These are phyloP conservation scores for Seiridium cupressi DNA, from an alignment of 2,329 filamentous ascomycete genomes.

Conservation along the genomic window DNA sequence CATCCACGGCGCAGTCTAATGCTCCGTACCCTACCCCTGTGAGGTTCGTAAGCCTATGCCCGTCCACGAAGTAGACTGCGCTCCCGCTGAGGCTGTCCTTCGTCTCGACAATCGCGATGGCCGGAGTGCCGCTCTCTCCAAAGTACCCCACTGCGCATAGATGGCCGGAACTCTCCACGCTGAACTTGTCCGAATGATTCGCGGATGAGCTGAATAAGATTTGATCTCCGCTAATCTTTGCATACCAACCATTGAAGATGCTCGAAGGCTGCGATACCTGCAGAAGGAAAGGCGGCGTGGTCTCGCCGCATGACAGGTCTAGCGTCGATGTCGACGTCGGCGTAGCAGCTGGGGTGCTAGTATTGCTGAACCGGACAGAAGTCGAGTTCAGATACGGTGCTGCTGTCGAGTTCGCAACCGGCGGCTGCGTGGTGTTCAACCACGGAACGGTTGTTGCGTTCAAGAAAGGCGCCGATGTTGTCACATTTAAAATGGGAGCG, in stretches of 20 bases:
- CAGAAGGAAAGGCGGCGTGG: slow-evolving; percentile 21
- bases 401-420: slow-evolving; percentile 11
- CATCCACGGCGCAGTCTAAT: slow-evolving; percentile 17
- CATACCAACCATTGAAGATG: slow-evolving; percentile 27
- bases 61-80: slow-evolving; percentile 24
- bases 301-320: slow-evolving; percentile 22
- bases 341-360: slow-evolving; percentile 6
- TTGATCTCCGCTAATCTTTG: slow-evolving; percentile 22
- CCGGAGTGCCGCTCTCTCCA: slow-evolving; percentile 16
- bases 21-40: slow-evolving; percentile 19
- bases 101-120: slow-evolving; percentile 24
- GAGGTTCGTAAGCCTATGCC: slow-evolving; percentile 17
- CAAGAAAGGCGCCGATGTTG: slow-evolving; percentile 10
- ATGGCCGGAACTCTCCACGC: slow-evolving; percentile 21
- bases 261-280: slow-evolving; percentile 25
- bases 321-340: slow-evolving; percentile 11
- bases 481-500: slow-evolving; percentile 5
- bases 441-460: slow-evolving; percentile 10
- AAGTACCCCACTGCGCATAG: slow-evolving; percentile 22
- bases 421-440: slow-evolving; percentile 7
- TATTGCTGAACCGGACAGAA: slow-evolving; percentile 7
- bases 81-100: slow-evolving; percentile 16
- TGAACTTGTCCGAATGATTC: slow-evolving; percentile 20
- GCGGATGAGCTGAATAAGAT: slow-evolving; percentile 23
- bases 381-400: slow-evolving; percentile 10